Evolutionary conservation across 2,329 filamentous ascomycete species (phyloP), one percentile per base, ranked within the genome.

Genomic region (Grosmannia clavigera): DNA sequence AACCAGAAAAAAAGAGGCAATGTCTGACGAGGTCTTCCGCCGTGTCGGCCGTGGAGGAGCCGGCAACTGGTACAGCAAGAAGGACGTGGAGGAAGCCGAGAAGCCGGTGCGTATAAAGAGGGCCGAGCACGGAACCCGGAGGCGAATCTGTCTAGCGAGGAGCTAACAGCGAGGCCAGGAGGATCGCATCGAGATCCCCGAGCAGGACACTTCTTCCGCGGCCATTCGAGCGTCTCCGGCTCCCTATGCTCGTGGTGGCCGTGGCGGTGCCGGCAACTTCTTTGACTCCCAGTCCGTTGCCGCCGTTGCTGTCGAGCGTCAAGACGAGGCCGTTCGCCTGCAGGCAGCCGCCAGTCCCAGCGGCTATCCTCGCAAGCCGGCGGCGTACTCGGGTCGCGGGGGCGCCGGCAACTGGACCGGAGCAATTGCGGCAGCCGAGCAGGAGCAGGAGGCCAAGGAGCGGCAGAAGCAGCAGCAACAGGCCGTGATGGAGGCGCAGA

Each of bases 221-320:
- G 25, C 61, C 6, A n/a, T 62, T 16, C 12, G 3, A 10, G 14
- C 63, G 66, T 48, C 60, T n/a, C 63, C 57, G 22, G 38, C 58
- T 12, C 56, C 59, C 3, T 77, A 77, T 70, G 65, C 72, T 27
- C 70, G 75, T 48, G 72, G 71, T 43, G 83, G 83, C 59, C 79
- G 83, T 61, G 83, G 83, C 64, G 83, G 83, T 25, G 81, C 82
- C 1, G 83, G 83, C 46, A 86, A 86, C 73, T 83, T 78, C 67
- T 68, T 77, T 58, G 74, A 76, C 58, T 65, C 72, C 58, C 74
- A 76, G 60, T 65, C 73, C 27, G 66, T 70, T 19, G 66, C 71
- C 19, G 70, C 69, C 3, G 68, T 68, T 46, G 62, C 70, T 5
- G 67, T 67, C 54, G 70, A 72, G 64, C 67, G 70, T 60, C 68